Conservation (phyloP, 257 asterid genomes). For the Gardenia jasminoides region DNA sequence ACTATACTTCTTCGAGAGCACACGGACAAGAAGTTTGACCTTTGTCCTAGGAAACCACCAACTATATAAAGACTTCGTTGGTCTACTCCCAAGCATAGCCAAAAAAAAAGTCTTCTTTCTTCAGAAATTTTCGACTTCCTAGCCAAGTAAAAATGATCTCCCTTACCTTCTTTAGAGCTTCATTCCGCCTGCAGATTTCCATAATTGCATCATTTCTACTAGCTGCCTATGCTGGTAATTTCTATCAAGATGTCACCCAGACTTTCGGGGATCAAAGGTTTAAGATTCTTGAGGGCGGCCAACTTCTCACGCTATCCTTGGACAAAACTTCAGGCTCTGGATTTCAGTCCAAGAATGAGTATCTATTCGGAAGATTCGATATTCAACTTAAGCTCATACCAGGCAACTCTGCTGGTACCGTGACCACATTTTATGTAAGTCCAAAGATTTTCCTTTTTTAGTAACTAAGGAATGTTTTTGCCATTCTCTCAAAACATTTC, state of each 20-base stretch:
- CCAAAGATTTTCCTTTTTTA: neutral
- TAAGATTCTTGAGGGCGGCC: neutral
- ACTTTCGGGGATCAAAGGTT: slow-evolving; percentile 11
- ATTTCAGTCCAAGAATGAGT: neutral
- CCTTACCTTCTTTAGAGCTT: neutral
- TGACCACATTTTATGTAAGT: neutral
- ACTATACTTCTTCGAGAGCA: neutral
- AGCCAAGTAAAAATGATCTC: neutral
- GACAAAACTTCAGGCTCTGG: neutral
- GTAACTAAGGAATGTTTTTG: no score
- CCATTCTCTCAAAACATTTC: neutral
- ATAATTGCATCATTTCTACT: neutral
- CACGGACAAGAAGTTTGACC: neutral
- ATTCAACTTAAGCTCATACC: neutral
- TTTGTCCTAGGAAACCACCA: neutral
- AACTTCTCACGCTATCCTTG: neutral
- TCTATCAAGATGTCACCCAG: slow-evolving; percentile 14
- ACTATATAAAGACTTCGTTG: neutral
- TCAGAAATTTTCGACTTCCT: no score
- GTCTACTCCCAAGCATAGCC: neutral
- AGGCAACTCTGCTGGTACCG: neutral
- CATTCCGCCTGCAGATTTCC: neutral
- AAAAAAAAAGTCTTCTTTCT: no score
- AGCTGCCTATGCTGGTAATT: slow-evolving; percentile 17
- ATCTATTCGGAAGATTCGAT: neutral